Evolutionary conservation across 768 basidiomycete species (phyloP), one percentile per base, ranked within the genome.

Genomic region (Cantharellus anzutake): DNA sequence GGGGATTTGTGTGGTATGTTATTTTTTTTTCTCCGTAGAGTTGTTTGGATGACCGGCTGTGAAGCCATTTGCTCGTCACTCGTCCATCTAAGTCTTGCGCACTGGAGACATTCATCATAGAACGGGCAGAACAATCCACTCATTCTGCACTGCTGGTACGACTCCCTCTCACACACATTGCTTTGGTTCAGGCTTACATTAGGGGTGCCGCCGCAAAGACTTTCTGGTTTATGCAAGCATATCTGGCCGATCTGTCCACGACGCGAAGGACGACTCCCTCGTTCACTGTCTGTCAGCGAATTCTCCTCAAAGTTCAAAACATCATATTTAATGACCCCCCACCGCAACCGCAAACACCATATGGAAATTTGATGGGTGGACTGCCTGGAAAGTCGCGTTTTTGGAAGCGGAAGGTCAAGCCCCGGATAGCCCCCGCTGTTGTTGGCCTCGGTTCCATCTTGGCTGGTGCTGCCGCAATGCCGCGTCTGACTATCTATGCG

Each of bases 221-320:
- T 0, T 73, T 99, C 51, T 98, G 94, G 92, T 96, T 93, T 71
- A 93, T 98, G 85, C 96, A 98, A 78, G 89, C 94, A 14, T 82
- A 86, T 37, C 75, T 99, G 20, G 80, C 80, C 60, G 96, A 99
- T 70, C 75, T 97, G 4, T 78, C 83, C 0, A 65, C 70, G 50
- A 66, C 71, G 51, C 75, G 73, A 11, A 77, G 81, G 57, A 78
- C 80, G 55, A 83, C 89, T 2, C 78, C 73, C 50, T 88, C 91
- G 0, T 97, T 97, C 71, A 73, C 80, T 55, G 84, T 94, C 60
- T 98, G 96, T 70, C 90, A 93, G 70, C 81, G 94, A 62, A 80
- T 92, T 42, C 73, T 97, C 61, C 87, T 87, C 69, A 79, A 79
- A 69, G 93, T 93, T 67, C 93, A 98, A 71, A 86, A 92, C 72